Evolutionary conservation across 306 rosid genomes (phyloP), one percentile per base, ranked within the genome.

Genomic region (Phaseolus lunatus): DNA sequence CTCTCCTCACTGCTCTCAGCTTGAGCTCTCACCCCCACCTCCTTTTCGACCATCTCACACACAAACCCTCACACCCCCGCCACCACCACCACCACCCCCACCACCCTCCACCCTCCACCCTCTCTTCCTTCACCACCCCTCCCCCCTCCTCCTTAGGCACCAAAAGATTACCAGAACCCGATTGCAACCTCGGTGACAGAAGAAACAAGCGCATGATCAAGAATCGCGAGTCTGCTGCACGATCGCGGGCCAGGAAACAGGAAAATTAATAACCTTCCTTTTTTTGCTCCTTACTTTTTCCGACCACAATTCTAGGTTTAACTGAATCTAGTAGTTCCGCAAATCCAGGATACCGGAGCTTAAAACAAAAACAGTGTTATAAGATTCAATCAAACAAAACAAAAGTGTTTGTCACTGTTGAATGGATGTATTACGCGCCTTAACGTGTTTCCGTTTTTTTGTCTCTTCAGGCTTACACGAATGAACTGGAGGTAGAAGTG

Each of bases 191-290:
- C 0, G 86, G 88, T 1, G 84, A 77, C 45, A 50, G 91, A 15
- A 77, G 92, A 18, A 88, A 88, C 15, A 95, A 90, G 75, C 89
- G 99, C 3, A 89, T 92, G 97, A 91, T 95, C 67, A 95, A 92
- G 88, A 95, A 95, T 61, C 83, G 99, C 2, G 97, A 95, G 65
- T 92, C 99, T 5, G 99, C 99, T 23, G 93, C 99, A 9, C 88
- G 99, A 48, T 95, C 99, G 13, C 76, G 99, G 15, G 97, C 99
- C 20, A 75, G 99, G 79, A 95, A 89, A 49, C 99, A 92, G 99
- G 99, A 72, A 85, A 57, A n/a, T 7, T n/a, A 31, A 4, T 18
- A 41, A 31, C 5, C 20, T 44, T 75, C 64, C 22, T 65, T n/a
- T 2, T 39, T 16, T 24, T 13, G 22, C 23, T 23, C 59, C 59